Evolutionary conservation across 2,329 filamentous ascomycete species (phyloP), one percentile per base, ranked within the genome.

Genomic region (Karstenula rhodostoma): DNA sequence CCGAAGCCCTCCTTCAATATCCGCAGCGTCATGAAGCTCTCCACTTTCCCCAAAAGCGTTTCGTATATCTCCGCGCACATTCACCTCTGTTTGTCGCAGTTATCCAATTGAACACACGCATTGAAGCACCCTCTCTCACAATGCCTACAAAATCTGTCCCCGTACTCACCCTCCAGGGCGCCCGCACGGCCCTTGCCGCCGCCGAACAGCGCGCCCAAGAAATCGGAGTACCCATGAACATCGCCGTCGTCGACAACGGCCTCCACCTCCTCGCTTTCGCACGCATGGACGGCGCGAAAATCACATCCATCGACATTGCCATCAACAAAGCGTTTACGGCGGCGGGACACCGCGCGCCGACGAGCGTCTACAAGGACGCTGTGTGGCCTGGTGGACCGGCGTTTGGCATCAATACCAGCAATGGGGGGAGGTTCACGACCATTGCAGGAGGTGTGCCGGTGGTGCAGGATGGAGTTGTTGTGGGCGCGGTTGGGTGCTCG

Each of bases 321-420:
- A 89, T 91, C 15, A 87, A 89, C 51, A 85, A 86, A 63, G 84
- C 85, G 17, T 86, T 85, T 69, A 87, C 85, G 2, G 85, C 85
- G 3, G 83, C 84, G 1, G 85, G 85, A 17, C 85, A 86, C 72
- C 76, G 80, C 22, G 74, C 79, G 4, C 83, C 84, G 0, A 86
- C 84, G 0, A 79, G 80, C 23, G 75, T 78, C 2, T 87, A 86
- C 72, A 83, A 83, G 58, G 84, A 85, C 62, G 78, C 77, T 43
- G 84, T 86, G 22, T 81, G 82, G 76, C 84, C 84, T 5, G 84
- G 84, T 7, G 84, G 84, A 0, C 72, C 77, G 0, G 84, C 82
- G 0, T 86, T 81, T 62, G 83, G 84, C 17, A 83, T 84, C 42
- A 81, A 83, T 47, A 81, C 84, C 51, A 82, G 74, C 25, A 86